Conservation (phyloP, 768 basidiomycete species). For the Pisolithus microcarpus region DNA sequence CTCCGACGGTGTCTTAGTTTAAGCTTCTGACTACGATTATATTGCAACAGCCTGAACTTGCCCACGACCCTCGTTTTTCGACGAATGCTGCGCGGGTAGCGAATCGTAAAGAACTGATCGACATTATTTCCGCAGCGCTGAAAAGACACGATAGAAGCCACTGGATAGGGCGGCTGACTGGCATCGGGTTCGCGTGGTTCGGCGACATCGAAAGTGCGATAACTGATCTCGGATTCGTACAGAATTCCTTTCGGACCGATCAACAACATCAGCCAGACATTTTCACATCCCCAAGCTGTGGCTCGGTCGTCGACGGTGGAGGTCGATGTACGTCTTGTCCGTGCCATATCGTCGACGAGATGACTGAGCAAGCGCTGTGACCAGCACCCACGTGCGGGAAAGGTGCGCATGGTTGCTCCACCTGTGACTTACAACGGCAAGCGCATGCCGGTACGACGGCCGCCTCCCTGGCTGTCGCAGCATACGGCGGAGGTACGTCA, state of each 20-base stretch:
- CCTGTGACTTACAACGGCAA: constrained; percentile 77
- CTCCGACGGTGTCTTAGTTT: constrained; percentile 45
- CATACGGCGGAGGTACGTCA: constrained; percentile 66
- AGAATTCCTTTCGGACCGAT: constrained; percentile 88
- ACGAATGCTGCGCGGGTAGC: constrained; percentile 72
- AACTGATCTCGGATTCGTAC: constrained; percentile 5
- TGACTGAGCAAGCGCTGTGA: constrained; percentile 8
- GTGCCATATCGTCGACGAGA: constrained; percentile 6
- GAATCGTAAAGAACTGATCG: constrained; percentile 63
- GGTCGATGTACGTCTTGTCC: constrained; percentile 52
- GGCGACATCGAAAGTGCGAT: constrained; percentile 5
- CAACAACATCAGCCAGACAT: constrained; percentile 85
- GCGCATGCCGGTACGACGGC: constrained; percentile 63
- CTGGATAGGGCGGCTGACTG: constrained; percentile 72
- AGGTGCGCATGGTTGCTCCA: constrained; percentile 72
- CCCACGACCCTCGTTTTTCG: constrained; percentile 53
- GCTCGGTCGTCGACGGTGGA: constrained; percentile 72
- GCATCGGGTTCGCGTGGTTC: constrained; percentile 55
- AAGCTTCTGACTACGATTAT: constrained; percentile 56
- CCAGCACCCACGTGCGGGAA: constrained; percentile 70
- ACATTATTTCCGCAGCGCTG: constrained; percentile 58
- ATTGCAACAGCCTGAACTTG: constrained; percentile 53
- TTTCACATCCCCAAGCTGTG: constrained; percentile 78
- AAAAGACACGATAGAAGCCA: constrained; percentile 51
- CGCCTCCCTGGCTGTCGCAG: constrained; percentile 85